Percentiles rank a stretch among this genome's conserved stretches.
Conservation (phyloP, 2,329 filamentous ascomycete genomes). For the Penicillium sp. region DNA sequence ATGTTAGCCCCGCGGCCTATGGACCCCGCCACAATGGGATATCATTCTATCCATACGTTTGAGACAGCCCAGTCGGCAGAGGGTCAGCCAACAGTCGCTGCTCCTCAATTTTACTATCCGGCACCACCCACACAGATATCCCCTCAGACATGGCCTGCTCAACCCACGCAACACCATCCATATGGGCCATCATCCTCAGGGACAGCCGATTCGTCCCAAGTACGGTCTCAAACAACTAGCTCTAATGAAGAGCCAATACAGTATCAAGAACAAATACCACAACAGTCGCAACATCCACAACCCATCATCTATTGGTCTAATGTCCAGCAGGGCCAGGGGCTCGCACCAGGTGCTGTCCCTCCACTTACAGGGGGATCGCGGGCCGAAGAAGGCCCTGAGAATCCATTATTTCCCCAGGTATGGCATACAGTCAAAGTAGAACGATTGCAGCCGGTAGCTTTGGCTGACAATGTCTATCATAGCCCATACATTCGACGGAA, state of each 20-base stretch:
- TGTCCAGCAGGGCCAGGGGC: slow-evolving; percentile 3
- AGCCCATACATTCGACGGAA: slow-evolving; percentile 13
- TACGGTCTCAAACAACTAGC: background rate
- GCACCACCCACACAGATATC: slow-evolving; percentile 18
- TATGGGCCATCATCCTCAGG: background rate
- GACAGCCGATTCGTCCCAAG: slow-evolving; percentile 7
- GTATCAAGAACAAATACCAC: background rate
- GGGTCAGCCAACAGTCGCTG: slow-evolving; percentile 12
- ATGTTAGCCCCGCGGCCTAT: slow-evolving; percentile 43
- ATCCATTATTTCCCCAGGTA: slow-evolving; percentile 18
- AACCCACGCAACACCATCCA: background rate
- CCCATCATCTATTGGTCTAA: slow-evolving; percentile 19
- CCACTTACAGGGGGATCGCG: background rate
- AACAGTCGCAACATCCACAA: slow-evolving; percentile 12
- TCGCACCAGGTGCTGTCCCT: background rate
- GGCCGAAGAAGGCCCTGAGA: slow-evolving; percentile 3
- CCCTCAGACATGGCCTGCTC: slow-evolving; percentile 20
- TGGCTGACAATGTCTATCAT: background rate
- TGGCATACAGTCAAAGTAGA: background rate
- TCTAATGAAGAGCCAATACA: background rate
- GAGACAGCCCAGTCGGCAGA: slow-evolving; percentile 2
- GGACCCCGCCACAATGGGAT: slow-evolving; percentile 21
- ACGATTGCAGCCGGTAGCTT: background rate
- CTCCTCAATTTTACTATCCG: slow-evolving; percentile 29
- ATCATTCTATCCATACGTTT: slow-evolving; percentile 19